Evolutionary conservation across 1,284 basidiomycete species (phyloP).

Genomic region (Irpex sp.): DNA sequence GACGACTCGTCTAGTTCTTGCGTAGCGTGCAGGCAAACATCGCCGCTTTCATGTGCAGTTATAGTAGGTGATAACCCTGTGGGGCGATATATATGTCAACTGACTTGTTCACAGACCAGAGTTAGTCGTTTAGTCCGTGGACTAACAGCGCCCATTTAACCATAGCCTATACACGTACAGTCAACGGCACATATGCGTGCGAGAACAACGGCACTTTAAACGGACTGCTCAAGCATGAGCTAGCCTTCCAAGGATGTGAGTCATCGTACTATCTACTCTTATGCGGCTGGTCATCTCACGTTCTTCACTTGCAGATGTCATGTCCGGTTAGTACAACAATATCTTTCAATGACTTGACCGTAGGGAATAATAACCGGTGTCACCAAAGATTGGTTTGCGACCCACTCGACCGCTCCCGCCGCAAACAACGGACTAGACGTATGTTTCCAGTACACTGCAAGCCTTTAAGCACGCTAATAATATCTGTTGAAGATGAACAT

Average conservation of each 20-base stretch:
- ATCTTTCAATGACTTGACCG: not conserved
- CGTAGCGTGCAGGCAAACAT: slow-evolving; percentile 72
- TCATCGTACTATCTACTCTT: not conserved
- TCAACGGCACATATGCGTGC: slow-evolving; percentile 74
- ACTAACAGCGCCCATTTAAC: not conserved
- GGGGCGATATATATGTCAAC: not conserved
- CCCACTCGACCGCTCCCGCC: slow-evolving; percentile 38
- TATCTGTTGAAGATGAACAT: slow-evolving; percentile 54
- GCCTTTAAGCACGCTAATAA: slow-evolving; percentile 34
- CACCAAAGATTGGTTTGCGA: slow-evolving; percentile 51
- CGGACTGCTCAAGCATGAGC: slow-evolving; percentile 76
- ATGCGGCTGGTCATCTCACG: not conserved
- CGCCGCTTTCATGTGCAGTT: slow-evolving; percentile 76
- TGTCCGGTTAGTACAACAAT: slow-evolving; percentile 24
- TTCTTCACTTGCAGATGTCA: slow-evolving; percentile 23
- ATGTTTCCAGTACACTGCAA: slow-evolving; percentile 43
- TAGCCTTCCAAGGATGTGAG: slow-evolving; percentile 76
- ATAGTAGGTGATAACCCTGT: slow-evolving; percentile 47
- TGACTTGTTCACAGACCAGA: not conserved
- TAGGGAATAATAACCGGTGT: not conserved
- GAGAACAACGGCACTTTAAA: slow-evolving; percentile 76
- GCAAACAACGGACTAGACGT: slow-evolving; percentile 74
- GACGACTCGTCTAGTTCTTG: slow-evolving; percentile 49
- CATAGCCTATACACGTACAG: slow-evolving; percentile 24
- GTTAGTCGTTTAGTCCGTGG: not conserved